These are phyloP conservation scores for Nakataea oryzae DNA, from an alignment of 2,329 filamentous ascomycete species.

Conservation along the genomic window DNA sequence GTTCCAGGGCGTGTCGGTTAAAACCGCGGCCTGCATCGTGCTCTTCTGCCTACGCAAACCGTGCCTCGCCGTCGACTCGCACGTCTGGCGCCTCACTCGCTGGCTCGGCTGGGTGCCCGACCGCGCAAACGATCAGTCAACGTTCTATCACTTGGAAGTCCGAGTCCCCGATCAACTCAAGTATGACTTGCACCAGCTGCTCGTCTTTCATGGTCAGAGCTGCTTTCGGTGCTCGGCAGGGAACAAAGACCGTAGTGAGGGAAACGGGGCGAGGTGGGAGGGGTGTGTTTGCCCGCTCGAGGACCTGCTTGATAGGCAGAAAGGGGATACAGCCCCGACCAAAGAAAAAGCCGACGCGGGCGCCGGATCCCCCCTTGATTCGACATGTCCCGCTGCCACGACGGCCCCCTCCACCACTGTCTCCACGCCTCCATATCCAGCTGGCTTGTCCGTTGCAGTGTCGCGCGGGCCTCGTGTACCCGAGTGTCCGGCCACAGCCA, in stretches of 20 bases:
- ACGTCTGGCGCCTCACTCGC: constrained; percentile 38
- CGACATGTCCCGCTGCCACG: background rate
- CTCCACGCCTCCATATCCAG: background rate
- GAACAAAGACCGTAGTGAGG: background rate
- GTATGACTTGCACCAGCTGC: constrained; percentile 36
- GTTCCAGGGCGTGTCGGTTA: constrained; percentile 41
- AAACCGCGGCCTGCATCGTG: constrained; percentile 42
- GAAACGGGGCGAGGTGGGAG: background rate
- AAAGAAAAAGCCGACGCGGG: background rate
- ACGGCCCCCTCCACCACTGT: background rate
- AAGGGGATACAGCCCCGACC: background rate
- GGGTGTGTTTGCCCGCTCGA: constrained; percentile 3
- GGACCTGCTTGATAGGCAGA: background rate
- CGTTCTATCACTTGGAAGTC: constrained; percentile 39
- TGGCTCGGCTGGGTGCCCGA: constrained; percentile 36
- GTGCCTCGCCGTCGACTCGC: constrained; percentile 43
- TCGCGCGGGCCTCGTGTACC: background rate
- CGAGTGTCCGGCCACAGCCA: background rate
- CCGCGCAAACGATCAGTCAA: constrained; percentile 28
- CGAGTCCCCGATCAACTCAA: constrained; percentile 35
- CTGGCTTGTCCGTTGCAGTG: no score
- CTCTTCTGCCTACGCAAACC: constrained; percentile 37
- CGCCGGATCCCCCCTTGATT: background rate
- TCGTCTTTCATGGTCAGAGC: constrained; percentile 34
- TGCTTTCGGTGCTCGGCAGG: constrained; percentile 28